Conservation (phyloP, 2,329 filamentous ascomycete species). For the Magnaporthales sp. region DNA sequence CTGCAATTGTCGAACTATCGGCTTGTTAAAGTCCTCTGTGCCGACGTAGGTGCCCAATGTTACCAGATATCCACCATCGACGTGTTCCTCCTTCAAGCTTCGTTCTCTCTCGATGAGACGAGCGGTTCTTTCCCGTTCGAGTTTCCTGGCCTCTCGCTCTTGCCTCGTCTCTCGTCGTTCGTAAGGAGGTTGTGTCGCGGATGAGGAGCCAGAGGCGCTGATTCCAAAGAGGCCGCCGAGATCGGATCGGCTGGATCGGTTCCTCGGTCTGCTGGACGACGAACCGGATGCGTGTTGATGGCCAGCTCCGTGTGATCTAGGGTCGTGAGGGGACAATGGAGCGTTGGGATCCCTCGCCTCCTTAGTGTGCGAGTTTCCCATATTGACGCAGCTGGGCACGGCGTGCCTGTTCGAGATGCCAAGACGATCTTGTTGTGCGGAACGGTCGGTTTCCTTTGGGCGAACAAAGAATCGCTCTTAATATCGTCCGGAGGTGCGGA, state of each 20-base stretch:
- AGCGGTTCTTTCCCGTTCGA: constrained; percentile 70
- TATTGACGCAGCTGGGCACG: constrained; percentile 9
- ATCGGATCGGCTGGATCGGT: constrained; percentile 32
- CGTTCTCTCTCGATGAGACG: constrained; percentile 79
- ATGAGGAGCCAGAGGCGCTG: constrained; percentile 26
- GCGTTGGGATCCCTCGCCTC: constrained; percentile 21
- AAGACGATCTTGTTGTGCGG: not conserved
- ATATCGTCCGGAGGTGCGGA: not conserved
- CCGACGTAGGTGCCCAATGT: constrained; percentile 92
- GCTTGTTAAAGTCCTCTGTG: constrained; percentile 86
- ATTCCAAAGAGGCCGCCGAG: constrained; percentile 36
- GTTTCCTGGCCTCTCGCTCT: constrained; percentile 77
- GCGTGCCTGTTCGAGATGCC: not conserved
- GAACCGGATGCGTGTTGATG: constrained; percentile 4
- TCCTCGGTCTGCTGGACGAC: constrained; percentile 15
- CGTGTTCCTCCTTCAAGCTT: constrained; percentile 83
- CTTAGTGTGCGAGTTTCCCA: constrained; percentile 27
- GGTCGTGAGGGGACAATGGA: constrained; percentile 12
- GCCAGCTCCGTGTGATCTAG: not conserved
- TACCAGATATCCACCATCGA: constrained; percentile 90
- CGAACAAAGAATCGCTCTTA: not conserved
- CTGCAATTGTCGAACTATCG: constrained; percentile 80
- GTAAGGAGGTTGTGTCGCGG: constrained; percentile 32
- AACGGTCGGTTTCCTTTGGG: not conserved
- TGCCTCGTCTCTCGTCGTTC: constrained; percentile 79